Conservation (phyloP, 2,329 filamentous ascomycete genomes). For the Fusarium nurragi region DNA sequence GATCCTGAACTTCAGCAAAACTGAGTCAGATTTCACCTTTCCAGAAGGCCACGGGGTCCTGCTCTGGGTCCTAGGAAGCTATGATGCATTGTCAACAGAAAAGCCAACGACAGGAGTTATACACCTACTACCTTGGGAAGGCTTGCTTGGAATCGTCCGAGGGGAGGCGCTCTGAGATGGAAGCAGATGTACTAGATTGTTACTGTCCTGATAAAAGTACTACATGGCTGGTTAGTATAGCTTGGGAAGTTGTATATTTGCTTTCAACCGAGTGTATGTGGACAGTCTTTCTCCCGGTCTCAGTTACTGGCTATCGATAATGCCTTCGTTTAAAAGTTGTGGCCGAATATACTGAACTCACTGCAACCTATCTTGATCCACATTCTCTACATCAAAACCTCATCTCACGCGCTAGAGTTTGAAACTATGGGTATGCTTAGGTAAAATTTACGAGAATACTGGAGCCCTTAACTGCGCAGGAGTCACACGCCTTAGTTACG, state of each 20-base stretch:
- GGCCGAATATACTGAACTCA: too few relatives aligned
- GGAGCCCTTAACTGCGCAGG: background rate
- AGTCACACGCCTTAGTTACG: too few relatives aligned
- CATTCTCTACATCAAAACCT: background rate
- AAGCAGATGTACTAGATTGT: background rate
- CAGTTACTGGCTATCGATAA: too few relatives aligned
- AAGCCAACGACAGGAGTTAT: background rate
- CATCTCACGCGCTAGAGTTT: background rate
- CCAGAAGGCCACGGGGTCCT: background rate
- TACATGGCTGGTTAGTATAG: too few relatives aligned
- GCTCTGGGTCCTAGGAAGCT: background rate
- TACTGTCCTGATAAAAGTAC: background rate
- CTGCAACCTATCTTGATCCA: too few relatives aligned
- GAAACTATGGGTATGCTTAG: background rate
- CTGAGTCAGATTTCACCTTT: background rate
- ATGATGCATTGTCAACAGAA: background rate
- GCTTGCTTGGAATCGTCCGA: background rate
- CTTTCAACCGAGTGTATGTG: too few relatives aligned
- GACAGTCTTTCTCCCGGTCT: too few relatives aligned
- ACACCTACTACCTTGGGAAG: background rate
- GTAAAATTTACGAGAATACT: background rate
- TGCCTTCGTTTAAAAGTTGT: too few relatives aligned
- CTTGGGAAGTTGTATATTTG: too few relatives aligned
- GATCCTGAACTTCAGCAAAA: constrained; percentile 46
- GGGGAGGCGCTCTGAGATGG: background rate